Evolutionary conservation across 2,329 filamentous ascomycete species (phyloP), one percentile per base, ranked within the genome.

Genomic region (Hypoxylon sp.): DNA sequence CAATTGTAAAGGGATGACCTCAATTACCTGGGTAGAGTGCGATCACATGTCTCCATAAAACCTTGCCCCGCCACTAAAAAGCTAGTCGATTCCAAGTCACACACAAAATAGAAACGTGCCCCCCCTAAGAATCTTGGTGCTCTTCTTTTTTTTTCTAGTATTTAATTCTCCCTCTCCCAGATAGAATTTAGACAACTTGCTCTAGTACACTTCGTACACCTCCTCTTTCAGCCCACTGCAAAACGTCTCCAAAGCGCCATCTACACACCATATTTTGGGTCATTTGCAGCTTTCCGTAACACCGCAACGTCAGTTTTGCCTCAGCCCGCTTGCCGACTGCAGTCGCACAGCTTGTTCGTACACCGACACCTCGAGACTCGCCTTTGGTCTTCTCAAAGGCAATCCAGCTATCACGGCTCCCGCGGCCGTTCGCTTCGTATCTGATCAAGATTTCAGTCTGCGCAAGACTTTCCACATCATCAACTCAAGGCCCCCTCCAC

Each of bases 311-410:
- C 49, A 11, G 28, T 30, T 47, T 65, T 32, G 54, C 41, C 32
- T 53, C 26, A 30, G 34, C 48, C 20, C 19, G 32, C 46, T 48
- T 17, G 17, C 34, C 34, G 30, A 20, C 41, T 46, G 4, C 28
- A 46, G 55, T 68, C 60, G 37, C 56, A 48, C 43, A 53, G 4
- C 26, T 49, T 58, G 20, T 24, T 49, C 44, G 34, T 48, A n/a
- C 24, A 32, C 37, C 32, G 52, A 44, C 20, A 55, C 49, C 37
- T 54, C 57, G 64, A 69, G 76, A 73, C 71, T 80, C 78, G 87
- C 87, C 87, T 89, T 89, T 89, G 87, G 85, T 88, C 85, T 79
- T 73, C 70, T 84, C 86, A 89, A 89, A 89, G 87, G 87, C 86
- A 83, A 76, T 74, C 60, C 70, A 70, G 74, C 70, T 79, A 88